These are phyloP conservation scores for Tylopilus rubrobrunneus DNA, from an alignment of 768 basidiomycete species.

Conservation along the genomic window DNA sequence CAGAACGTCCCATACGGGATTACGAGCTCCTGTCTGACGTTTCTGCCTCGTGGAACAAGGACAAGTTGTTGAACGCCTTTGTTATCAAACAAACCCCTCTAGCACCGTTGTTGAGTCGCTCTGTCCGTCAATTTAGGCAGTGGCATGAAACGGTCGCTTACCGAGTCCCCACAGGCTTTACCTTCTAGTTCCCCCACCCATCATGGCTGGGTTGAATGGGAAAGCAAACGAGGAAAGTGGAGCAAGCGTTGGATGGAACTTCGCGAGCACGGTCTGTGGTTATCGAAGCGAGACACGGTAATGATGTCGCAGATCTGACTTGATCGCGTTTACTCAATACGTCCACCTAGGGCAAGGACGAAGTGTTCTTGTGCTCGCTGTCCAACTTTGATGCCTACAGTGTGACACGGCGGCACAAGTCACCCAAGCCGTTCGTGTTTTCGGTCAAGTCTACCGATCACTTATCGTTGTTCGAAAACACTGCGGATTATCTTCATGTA, in stretches of 20 bases:
- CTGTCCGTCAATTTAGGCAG: conserved; percentile 40
- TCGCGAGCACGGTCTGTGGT: conserved; percentile 79
- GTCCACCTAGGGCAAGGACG: conserved; percentile 71
- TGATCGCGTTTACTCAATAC: conserved; percentile 1
- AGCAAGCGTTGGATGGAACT: conserved; percentile 87
- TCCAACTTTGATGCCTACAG: conserved; percentile 87
- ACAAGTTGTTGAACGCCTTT: conserved; percentile 76
- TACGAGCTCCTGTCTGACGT: conserved; percentile 83
- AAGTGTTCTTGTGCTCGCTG: conserved; percentile 74
- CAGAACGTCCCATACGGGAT: conserved; percentile 86
- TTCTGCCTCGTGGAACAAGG: conserved; percentile 83
- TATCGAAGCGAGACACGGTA: conserved; percentile 89
- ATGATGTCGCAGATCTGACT: neutral
- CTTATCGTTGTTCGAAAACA: conserved; percentile 81
- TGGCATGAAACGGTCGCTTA: conserved; percentile 40
- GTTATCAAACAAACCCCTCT: conserved; percentile 73
- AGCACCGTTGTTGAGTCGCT: conserved; percentile 53
- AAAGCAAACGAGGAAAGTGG: conserved; percentile 93
- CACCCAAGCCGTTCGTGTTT: conserved; percentile 84
- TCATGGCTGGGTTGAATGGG: conserved; percentile 79
- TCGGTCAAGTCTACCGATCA: conserved; percentile 88
- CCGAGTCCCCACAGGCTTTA: conserved; percentile 41
- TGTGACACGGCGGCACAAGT: conserved; percentile 70
- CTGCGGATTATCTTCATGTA: conserved; percentile 81
- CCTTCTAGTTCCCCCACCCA: conserved; percentile 42